Evolutionary conservation across 2,329 filamentous ascomycete genomes (phyloP).

Genomic region (Lasiodiplodia theobromae): DNA sequence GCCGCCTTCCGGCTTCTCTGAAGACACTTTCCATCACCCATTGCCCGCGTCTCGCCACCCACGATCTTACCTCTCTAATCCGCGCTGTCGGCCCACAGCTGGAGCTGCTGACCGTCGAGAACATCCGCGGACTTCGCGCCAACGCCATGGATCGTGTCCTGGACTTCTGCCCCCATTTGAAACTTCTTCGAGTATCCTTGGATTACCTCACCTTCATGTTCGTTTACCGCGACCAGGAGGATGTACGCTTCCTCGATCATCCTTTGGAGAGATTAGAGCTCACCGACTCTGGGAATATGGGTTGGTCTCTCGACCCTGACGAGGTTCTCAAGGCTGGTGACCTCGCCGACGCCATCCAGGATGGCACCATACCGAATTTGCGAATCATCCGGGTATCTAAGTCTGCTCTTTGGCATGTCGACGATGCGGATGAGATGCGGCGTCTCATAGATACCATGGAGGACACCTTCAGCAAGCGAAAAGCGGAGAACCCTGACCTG

Average conservation of each 20-base stretch:
- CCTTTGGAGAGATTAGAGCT: conserved; percentile 50
- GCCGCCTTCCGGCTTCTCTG: conserved; percentile 40
- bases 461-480: not conserved
- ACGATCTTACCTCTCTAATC: conserved; percentile 47
- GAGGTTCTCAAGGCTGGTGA: conserved; percentile 52
- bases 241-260: conserved; percentile 36
- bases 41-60: conserved; percentile 49
- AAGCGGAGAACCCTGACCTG: not conserved
- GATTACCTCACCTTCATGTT: conserved; percentile 52
- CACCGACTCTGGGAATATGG: conserved; percentile 45
- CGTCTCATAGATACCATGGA: conserved; percentile 10
- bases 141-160: conserved; percentile 52
- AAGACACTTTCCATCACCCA: conserved; percentile 48
- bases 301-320: conserved; percentile 32
- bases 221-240: conserved; percentile 37
- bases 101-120: conserved; percentile 47
- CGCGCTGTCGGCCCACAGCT: conserved; percentile 42
- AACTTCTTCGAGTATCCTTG: conserved; percentile 51
- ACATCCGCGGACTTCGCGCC: conserved; percentile 49
- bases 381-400: conserved; percentile 21
- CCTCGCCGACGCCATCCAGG: conserved; percentile 50
- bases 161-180: conserved; percentile 48
- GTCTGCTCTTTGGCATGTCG: conserved; percentile 18
- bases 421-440: conserved; percentile 12
- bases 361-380: conserved; percentile 32